A percentile compares a stretch with the other conserved stretches of the same genome.
Evolutionary conservation across 2,329 filamentous ascomycete species (phyloP).

Genomic region (Tolypocladium pustulatum): DNA sequence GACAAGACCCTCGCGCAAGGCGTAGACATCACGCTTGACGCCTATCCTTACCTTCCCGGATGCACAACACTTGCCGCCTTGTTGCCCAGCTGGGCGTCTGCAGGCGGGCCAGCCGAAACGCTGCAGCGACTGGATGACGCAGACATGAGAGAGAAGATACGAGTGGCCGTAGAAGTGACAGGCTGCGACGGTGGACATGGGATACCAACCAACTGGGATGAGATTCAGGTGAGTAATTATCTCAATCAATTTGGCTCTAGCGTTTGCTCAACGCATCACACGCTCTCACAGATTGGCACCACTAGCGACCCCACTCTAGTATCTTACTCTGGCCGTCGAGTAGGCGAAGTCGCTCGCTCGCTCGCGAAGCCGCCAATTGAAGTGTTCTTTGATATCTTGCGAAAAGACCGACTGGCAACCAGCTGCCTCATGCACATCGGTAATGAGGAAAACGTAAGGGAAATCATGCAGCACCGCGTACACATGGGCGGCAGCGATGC

Average conservation of each 20-base stretch:
- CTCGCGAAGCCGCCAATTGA: constrained; percentile 6
- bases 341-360: constrained; percentile 9
- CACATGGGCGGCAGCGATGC: constrained; percentile 14
- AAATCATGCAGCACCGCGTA: constrained; percentile 14
- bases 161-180: constrained; percentile 10
- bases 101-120: constrained; percentile 10
- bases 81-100: constrained; percentile 13
- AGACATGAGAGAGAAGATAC: constrained; percentile 10
- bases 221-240: constrained; percentile 9
- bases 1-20: constrained; percentile 8
- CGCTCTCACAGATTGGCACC: constrained; percentile 5
- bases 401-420: constrained; percentile 11
- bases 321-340: constrained; percentile 9
- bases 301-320: constrained; percentile 5
- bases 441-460: constrained; percentile 12
- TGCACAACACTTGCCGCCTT: constrained; percentile 12
- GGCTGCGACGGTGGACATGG: constrained; percentile 15
- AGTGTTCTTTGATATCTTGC: constrained; percentile 11
- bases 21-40: constrained; percentile 13
- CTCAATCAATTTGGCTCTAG: background rate
- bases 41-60: constrained; percentile 13
- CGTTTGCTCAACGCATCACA: background rate
- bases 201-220: constrained; percentile 15
- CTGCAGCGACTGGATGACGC: constrained; percentile 9
- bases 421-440: constrained; percentile 13